Evolutionary conservation across 352 stramenopile genomes (phyloP).

Genomic region (Globisporangium irregulare): DNA sequence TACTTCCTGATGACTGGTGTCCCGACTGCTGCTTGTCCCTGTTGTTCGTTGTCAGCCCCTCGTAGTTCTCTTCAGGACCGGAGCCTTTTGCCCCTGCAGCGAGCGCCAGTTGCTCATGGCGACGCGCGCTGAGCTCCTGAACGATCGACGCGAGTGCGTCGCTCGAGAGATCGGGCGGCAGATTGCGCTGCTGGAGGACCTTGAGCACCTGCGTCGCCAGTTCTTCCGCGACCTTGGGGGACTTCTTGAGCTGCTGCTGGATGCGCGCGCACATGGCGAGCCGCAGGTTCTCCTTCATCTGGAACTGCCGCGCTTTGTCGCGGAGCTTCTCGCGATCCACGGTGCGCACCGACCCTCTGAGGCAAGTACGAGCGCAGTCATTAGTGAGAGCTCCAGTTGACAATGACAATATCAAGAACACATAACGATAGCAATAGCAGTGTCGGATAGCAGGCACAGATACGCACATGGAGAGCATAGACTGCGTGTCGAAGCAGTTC

Average conservation of each 20-base stretch:
- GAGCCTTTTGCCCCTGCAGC: conserved; percentile 9
- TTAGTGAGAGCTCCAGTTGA: not conserved
- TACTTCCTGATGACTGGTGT: conserved; percentile 19
- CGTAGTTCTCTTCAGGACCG: not conserved
- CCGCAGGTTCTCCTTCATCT: conserved; percentile 73
- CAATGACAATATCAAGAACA: not conserved
- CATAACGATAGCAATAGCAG: not conserved
- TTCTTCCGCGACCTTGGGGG: conserved; percentile 55
- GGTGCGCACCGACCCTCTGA: conserved; percentile 45
- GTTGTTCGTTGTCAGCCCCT: not conserved
- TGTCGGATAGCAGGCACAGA: not conserved
- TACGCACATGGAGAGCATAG: conserved; percentile 37
- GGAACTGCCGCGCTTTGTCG: conserved; percentile 59
- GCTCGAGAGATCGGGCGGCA: conserved; percentile 39
- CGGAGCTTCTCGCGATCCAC: conserved; percentile 67
- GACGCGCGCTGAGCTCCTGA: conserved; percentile 31
- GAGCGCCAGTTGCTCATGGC: conserved; percentile 35
- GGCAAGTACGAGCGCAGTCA: not conserved
- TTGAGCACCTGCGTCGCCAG: conserved; percentile 56
- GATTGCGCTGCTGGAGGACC: conserved; percentile 40
- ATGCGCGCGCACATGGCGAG: conserved; percentile 68
- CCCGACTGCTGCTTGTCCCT: conserved; percentile 20
- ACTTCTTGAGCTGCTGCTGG: conserved; percentile 69
- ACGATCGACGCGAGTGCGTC: conserved; percentile 39
- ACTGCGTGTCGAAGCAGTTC: conserved; percentile 39